Evolutionary conservation across 2,329 filamentous ascomycete species (phyloP).

Genomic region (Colletotrichum salicis): DNA sequence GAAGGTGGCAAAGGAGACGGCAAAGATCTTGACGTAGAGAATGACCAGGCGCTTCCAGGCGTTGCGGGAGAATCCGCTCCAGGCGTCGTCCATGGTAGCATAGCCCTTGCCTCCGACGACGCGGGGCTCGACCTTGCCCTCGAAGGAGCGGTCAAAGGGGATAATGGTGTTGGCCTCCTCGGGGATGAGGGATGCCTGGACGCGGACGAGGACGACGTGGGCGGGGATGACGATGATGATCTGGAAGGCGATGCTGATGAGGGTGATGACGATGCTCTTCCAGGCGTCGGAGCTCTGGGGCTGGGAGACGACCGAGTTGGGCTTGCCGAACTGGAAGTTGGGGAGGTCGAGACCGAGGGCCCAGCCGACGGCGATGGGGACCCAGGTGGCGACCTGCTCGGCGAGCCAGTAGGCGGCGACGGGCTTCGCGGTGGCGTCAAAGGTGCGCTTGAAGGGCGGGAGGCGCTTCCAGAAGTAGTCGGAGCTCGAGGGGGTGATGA

Average conservation of each 20-base stretch:
- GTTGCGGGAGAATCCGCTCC: conserved; percentile 79
- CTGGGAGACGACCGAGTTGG: conserved; percentile 49
- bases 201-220: conserved; percentile 79
- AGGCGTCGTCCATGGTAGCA: conserved; percentile 78
- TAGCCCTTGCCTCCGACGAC: conserved; percentile 79
- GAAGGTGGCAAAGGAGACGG: conserved; percentile 61
- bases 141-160: conserved; percentile 88
- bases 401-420: conserved; percentile 71
- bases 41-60: conserved; percentile 79
- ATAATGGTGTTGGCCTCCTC: conserved; percentile 86
- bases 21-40: conserved; percentile 78
- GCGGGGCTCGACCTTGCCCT: conserved; percentile 78
- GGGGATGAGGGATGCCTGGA: conserved; percentile 87
- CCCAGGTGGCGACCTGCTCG: conserved; percentile 57
- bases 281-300: conserved; percentile 49
- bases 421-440: conserved; percentile 76
- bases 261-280: conserved; percentile 59
- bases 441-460: conserved; percentile 70
- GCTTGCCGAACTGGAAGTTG: conserved; percentile 48
- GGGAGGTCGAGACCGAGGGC: conserved; percentile 55
- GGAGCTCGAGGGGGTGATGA: conserved; percentile 77
- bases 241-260: conserved; percentile 61
- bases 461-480: conserved; percentile 77
- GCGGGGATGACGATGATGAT: conserved; percentile 79
- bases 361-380: conserved; percentile 53